A percentile compares a stretch with the other conserved stretches of the same genome.
These are phyloP conservation scores for Cystoisospora suis DNA, from an alignment of 169 alveolate species.

Conservation along the genomic window DNA sequence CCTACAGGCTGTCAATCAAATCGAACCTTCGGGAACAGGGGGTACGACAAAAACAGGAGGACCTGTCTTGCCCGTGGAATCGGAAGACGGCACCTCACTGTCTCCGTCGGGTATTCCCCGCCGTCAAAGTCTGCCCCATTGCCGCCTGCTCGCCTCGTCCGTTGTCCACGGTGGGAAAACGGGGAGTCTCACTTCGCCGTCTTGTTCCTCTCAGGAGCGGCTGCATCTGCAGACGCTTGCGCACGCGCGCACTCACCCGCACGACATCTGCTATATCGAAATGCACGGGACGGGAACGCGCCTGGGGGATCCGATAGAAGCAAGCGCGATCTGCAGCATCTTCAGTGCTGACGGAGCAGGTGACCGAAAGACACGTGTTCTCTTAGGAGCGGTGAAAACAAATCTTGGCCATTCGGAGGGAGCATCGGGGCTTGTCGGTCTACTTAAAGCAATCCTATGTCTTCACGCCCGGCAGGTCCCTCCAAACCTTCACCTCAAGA, in stretches of 20 bases:
- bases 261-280: conserved; percentile 62
- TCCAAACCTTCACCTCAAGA: conserved; percentile 69
- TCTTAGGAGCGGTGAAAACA: conserved; percentile 75
- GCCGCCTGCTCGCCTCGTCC: conserved; percentile 70
- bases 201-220: conserved; percentile 70
- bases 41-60: neutral
- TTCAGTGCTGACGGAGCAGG: conserved; percentile 61
- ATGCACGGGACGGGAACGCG: conserved; percentile 83
- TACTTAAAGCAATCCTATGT: conserved; percentile 70
- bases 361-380: conserved; percentile 37
- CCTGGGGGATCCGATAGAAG: conserved; percentile 83
- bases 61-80: neutral
- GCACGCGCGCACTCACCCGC: conserved; percentile 59
- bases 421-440: conserved; percentile 79
- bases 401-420: conserved; percentile 80
- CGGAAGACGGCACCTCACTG: conserved; percentile 45
- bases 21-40: too few relatives aligned
- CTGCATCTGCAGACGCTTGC: conserved; percentile 68
- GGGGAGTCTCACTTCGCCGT: conserved; percentile 75
- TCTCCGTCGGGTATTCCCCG: conserved; percentile 25
- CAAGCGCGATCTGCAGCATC: conserved; percentile 70
- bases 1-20: too few relatives aligned
- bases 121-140: neutral
- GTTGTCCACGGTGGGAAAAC: conserved; percentile 75
- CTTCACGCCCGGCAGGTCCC: conserved; percentile 65